Evolutionary conservation across 768 basidiomycete genomes (phyloP).

Genomic region (Auricularia cornea): DNA sequence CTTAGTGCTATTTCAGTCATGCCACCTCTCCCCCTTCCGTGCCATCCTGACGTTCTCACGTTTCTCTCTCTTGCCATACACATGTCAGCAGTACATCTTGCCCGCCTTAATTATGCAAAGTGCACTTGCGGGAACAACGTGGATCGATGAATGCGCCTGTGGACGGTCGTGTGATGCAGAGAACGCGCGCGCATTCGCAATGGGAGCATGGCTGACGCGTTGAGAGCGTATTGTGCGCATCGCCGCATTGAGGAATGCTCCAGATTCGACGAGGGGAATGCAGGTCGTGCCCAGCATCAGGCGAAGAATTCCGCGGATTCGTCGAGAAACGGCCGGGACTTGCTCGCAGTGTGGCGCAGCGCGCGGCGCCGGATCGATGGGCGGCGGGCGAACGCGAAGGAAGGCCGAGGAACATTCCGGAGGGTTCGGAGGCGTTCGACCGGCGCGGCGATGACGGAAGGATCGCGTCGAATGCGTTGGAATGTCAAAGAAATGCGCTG

Average conservation of each 20-base stretch:
- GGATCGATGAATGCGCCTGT: background rate
- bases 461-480: background rate
- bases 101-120: background rate
- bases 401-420: background rate
- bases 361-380: too few relatives aligned
- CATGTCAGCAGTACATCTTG: constrained; percentile 2
- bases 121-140: constrained; percentile 1
- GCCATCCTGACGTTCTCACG: background rate
- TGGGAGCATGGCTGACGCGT: background rate
- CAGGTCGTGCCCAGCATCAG: too few relatives aligned
- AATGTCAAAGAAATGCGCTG: constrained; percentile 1
- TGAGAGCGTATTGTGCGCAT: background rate
- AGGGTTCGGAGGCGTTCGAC: background rate
- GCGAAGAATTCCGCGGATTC: too few relatives aligned
- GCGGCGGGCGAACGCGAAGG: background rate
- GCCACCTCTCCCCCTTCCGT: background rate
- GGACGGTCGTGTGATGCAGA: background rate
- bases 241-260: too few relatives aligned
- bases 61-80: background rate
- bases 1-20: too few relatives aligned
- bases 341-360: background rate
- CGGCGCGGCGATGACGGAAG: background rate
- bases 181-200: background rate
- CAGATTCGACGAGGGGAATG: too few relatives aligned
- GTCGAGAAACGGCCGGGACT: background rate